phyloP scores from a whole-genome alignment of 352 stramenopile species.

The Phytophthora rubi region DNA sequence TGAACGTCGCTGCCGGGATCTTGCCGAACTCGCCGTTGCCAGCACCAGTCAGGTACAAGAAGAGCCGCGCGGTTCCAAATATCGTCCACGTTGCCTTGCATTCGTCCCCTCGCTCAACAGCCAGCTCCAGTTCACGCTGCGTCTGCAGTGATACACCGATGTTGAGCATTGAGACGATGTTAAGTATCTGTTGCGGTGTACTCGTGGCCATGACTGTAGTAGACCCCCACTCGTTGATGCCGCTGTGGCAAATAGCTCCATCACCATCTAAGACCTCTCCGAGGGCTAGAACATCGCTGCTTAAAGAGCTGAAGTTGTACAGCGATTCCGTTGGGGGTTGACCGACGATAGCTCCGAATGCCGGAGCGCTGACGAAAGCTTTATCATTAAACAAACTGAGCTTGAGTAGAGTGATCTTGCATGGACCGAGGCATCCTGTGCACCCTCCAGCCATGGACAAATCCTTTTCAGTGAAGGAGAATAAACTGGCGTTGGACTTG shows the following conservation, averaged over 20 bases:
- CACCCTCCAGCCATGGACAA: slow-evolving; percentile 7
- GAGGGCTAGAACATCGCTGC: not conserved
- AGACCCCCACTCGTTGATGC: slow-evolving; percentile 18
- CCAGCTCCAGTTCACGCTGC: slow-evolving; percentile 7
- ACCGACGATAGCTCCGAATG: not conserved
- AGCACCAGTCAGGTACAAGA: slow-evolving; percentile 7
- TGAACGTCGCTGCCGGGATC: slow-evolving; percentile 21
- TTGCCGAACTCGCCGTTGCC: slow-evolving; percentile 10
- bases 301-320: slow-evolving; percentile 21
- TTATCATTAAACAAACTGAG: not conserved
- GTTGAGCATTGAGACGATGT: slow-evolving; percentile 1
- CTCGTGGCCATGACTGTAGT: not conserved
- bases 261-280: slow-evolving; percentile 1
- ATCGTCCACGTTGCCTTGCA: slow-evolving; percentile 17
- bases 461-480: slow-evolving; percentile 1
- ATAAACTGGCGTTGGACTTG: slow-evolving; percentile 3
- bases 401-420: slow-evolving; percentile 12
- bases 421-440: not conserved
- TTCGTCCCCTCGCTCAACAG: not conserved
- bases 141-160: slow-evolving; percentile 6
- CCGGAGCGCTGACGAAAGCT: not conserved
- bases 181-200: slow-evolving; percentile 7
- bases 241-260: slow-evolving; percentile 10
- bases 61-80: slow-evolving; percentile 10
- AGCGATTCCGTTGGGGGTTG: slow-evolving; percentile 6